A percentile compares a stretch with the other conserved stretches of the same genome.
Conservation (phyloP, 345 rosid genomes). For the Tarenaya hassleriana region DNA sequence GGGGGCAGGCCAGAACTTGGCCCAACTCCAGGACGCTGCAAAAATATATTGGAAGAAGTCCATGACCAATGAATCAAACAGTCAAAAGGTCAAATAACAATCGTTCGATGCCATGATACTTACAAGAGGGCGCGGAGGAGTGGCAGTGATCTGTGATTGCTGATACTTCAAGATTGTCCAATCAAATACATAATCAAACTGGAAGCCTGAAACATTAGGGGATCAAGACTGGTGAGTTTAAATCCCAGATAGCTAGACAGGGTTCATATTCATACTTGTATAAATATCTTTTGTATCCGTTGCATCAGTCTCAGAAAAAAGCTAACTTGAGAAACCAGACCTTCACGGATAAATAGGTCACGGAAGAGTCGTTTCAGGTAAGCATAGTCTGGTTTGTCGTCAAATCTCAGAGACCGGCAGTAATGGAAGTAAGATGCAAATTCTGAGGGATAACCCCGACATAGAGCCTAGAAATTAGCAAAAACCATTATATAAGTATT, state of each 20-base stretch:
- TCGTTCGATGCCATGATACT: conserved; percentile 18
- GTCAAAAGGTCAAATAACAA: background rate
- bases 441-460: conserved; percentile 88
- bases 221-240: background rate
- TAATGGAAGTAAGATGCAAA: conserved; percentile 87
- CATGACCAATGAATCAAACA: background rate
- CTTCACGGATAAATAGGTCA: conserved; percentile 89
- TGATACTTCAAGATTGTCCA: conserved; percentile 94
- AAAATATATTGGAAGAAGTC: conserved; percentile 7
- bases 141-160: conserved; percentile 62
- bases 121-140: conserved; percentile 50
- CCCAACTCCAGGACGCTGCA: conserved; percentile 66
- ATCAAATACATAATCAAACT: conserved; percentile 84
- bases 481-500: conserved; percentile 8
- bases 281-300: background rate
- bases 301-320: conserved; percentile 3
- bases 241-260: conserved; percentile 16
- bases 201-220: conserved; percentile 51
- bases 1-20: conserved; percentile 71
- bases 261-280: background rate
- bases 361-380: conserved; percentile 86
- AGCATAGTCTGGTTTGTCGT: conserved; percentile 87
- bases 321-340: conserved; percentile 32
- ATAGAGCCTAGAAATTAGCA: conserved; percentile 46
- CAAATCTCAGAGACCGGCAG: conserved; percentile 81